Percentiles rank a stretch among this genome's conserved stretches.
Conservation (phyloP, 495 filamentous ascomycete genomes). For the Geoglossum glabrum region DNA sequence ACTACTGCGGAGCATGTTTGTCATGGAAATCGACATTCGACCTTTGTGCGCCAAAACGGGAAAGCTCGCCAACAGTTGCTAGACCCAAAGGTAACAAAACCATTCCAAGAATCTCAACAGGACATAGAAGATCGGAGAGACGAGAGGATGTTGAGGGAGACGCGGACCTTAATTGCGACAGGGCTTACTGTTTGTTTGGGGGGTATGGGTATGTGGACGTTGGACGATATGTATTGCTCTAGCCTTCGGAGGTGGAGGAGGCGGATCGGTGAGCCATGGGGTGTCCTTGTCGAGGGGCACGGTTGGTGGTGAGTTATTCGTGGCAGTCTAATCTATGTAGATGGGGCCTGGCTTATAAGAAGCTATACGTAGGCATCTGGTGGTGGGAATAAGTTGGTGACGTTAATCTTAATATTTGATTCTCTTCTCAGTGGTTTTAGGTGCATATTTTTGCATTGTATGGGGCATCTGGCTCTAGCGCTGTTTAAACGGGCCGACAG, state of each 20-base stretch:
- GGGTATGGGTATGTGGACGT: conserved; percentile 70
- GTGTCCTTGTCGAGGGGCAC: conserved; percentile 75
- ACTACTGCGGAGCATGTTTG: conserved; percentile 63
- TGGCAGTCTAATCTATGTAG: conserved; percentile 10
- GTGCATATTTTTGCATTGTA: conserved; percentile 67
- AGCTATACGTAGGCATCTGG: conserved; percentile 32
- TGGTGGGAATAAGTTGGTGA: conserved; percentile 26
- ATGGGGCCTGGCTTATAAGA: neutral
- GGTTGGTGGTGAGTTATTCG: conserved; percentile 77
- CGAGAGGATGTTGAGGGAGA: conserved; percentile 38
- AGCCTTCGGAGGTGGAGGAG: conserved; percentile 51
- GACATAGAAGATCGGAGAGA: conserved; percentile 30
- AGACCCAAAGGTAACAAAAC: neutral
- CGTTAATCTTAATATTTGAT: neutral
- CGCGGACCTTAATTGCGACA: conserved; percentile 57
- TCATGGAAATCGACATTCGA: conserved; percentile 69
- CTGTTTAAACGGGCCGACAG: conserved; percentile 56
- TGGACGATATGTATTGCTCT: conserved; percentile 69
- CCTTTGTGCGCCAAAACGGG: conserved; percentile 28
- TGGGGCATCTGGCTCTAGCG: conserved; percentile 78
- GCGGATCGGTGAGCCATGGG: conserved; percentile 69
- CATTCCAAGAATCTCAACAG: conserved; percentile 7
- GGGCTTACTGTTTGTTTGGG: conserved; percentile 59
- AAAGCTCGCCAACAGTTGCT: conserved; percentile 3
- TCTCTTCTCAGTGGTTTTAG: conserved; percentile 7